Percentiles rank a stretch among this genome's conserved stretches.
phyloP scores from a whole-genome alignment of 768 basidiomycete genomes.

The Collybia sp. region DNA sequence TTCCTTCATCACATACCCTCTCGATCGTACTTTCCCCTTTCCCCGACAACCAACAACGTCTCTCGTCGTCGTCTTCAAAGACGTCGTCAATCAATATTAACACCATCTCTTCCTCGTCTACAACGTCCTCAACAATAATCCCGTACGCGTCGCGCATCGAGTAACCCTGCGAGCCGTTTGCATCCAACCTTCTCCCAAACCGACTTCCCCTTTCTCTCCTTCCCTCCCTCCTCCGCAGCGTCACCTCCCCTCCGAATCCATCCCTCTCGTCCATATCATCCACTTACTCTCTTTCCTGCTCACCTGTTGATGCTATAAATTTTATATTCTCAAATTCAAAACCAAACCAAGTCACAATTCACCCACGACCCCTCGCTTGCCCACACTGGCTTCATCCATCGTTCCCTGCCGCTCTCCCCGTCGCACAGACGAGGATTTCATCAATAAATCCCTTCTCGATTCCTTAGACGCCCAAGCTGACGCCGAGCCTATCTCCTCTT shows the following conservation, averaged over 20 bases:
- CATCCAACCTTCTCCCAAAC: conserved; percentile 5
- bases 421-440: conserved; percentile 71
- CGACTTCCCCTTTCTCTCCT: conserved; percentile 5
- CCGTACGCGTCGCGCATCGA: conserved; percentile 15
- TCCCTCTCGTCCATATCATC: conserved; percentile 18
- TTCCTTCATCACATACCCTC: conserved; percentile 46
- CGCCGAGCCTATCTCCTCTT: conserved; percentile 59
- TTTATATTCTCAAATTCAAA: conserved; percentile 10
- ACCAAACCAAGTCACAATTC: conserved; percentile 6
- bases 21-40: conserved; percentile 36
- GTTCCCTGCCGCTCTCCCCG: conserved; percentile 32
- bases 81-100: conserved; percentile 3
- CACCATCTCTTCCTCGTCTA: conserved; percentile 25
- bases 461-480: conserved; percentile 82
- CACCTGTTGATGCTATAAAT: conserved; percentile 27
- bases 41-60: conserved; percentile 15
- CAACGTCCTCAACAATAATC: conserved; percentile 16
- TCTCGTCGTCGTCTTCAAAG: background rate
- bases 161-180: background rate
- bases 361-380: conserved; percentile 20
- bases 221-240: conserved; percentile 10
- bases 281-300: conserved; percentile 9
- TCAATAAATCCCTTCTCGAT: conserved; percentile 81
- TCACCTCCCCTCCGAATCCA: conserved; percentile 1
- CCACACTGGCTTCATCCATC: conserved; percentile 50